phyloP scores from a whole-genome alignment of 495 filamentous ascomycete species.

The Xylaria sp. region DNA sequence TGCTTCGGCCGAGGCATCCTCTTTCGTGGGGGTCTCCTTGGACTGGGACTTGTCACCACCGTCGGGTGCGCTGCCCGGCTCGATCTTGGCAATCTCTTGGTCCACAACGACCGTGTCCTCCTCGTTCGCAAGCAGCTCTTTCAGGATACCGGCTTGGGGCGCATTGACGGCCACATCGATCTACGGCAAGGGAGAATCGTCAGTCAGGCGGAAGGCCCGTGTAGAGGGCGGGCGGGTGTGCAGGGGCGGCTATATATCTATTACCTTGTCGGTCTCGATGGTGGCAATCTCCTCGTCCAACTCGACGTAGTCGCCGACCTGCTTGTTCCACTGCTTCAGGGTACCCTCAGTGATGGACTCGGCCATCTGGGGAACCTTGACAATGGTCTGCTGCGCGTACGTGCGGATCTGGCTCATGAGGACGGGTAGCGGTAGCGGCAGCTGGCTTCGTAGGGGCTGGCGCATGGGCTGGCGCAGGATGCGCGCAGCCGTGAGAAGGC shows the following conservation, averaged over 20 bases:
- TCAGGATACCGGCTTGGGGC: conserved; percentile 87
- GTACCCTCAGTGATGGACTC: conserved; percentile 99
- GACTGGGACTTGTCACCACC: conserved; percentile 61
- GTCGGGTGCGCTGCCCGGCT: conserved; percentile 71
- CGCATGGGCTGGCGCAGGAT: conserved; percentile 52
- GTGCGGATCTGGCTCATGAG: conserved; percentile 59
- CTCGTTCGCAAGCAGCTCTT: conserved; percentile 89
- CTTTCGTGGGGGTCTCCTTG: conserved; percentile 65
- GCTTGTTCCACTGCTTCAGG: conserved; percentile 93
- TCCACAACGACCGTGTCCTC: conserved; percentile 96
- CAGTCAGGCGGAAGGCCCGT: not conserved
- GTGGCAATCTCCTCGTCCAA: conserved; percentile 98
- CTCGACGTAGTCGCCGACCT: conserved; percentile 93
- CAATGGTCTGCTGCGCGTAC: conserved; percentile 79
- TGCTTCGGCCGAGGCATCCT: conserved; percentile 60
- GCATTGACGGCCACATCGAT: conserved; percentile 97
- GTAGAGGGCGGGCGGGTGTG: not conserved
- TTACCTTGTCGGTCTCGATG: conserved; percentile 99
- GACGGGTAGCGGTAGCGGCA: conserved; percentile 50
- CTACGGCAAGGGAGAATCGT: conserved; percentile 50
- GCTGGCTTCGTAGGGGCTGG: conserved; percentile 37
- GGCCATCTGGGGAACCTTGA: conserved; percentile 98
- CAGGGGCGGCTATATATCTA: conserved; percentile 13
- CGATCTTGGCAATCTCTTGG: conserved; percentile 85
- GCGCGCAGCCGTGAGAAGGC: conserved; percentile 56